Conservation (phyloP, 495 filamentous ascomycete species). For the Aspergillus indologenus region DNA sequence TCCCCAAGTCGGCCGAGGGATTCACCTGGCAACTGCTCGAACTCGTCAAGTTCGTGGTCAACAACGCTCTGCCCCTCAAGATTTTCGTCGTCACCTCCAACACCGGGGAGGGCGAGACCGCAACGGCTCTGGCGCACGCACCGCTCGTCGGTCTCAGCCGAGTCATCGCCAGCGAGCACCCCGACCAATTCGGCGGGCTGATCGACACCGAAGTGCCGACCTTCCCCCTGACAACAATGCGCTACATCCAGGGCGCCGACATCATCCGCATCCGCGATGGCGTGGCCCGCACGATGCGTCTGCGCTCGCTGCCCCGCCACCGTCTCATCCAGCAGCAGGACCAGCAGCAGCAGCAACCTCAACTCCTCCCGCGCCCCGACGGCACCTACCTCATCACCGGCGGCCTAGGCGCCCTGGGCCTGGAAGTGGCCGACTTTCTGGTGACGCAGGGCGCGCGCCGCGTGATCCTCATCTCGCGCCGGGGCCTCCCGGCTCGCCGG, state of each 20-base stretch:
- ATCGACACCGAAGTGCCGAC: slow-evolving; percentile 27
- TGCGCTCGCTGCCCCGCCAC: slow-evolving; percentile 28
- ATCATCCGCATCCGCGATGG: slow-evolving; percentile 45
- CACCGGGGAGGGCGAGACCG: slow-evolving; percentile 13
- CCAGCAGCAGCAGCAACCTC: background rate
- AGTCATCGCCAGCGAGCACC: slow-evolving; percentile 38
- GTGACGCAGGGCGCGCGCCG: slow-evolving; percentile 39
- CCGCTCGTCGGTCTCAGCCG: slow-evolving; percentile 36
- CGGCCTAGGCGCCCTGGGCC: slow-evolving; percentile 43
- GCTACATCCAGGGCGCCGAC: slow-evolving; percentile 38
- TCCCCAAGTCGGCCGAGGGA: slow-evolving; percentile 9
- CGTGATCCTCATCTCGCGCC: slow-evolving; percentile 40
- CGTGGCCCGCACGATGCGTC: slow-evolving; percentile 30
- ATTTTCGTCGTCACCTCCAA: slow-evolving; percentile 27
- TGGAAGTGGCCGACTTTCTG: slow-evolving; percentile 34
- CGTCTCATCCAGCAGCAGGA: background rate
- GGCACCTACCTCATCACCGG: slow-evolving; percentile 49
- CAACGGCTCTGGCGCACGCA: slow-evolving; percentile 31
- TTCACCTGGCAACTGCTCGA: slow-evolving; percentile 24
- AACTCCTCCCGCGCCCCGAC: slow-evolving; percentile 29
- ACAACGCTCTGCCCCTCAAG: slow-evolving; percentile 12
- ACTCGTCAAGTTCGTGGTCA: slow-evolving; percentile 25
- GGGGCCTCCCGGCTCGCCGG: slow-evolving; percentile 27
- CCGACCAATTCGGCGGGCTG: slow-evolving; percentile 35
- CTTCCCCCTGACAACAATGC: slow-evolving; percentile 30